Conservation (phyloP, 768 basidiomycete genomes). For the Agrocybe pediades region DNA sequence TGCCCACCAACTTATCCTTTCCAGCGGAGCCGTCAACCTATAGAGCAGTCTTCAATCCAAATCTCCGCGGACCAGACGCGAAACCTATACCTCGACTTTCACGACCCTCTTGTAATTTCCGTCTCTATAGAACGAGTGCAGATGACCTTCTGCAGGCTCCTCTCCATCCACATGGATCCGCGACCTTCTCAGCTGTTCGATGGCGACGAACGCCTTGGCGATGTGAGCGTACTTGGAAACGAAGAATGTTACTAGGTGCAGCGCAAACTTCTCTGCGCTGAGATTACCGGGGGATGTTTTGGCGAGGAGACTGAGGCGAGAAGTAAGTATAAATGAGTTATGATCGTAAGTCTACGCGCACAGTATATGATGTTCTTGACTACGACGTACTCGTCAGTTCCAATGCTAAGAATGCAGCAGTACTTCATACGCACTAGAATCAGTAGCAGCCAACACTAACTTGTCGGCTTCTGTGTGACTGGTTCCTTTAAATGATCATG, state of each 20-base stretch:
- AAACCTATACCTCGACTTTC: no score
- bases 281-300: constrained; percentile 90
- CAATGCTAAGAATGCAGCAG: no score
- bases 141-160: constrained; percentile 48
- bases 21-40: no score
- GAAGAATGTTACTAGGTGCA: constrained; percentile 84
- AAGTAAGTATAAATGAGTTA: no score
- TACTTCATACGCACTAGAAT: constrained; percentile 69
- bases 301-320: constrained; percentile 87
- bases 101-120: no score
- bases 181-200: constrained; percentile 87
- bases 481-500: no score
- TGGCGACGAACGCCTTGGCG: constrained; percentile 65
- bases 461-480: constrained; percentile 93
- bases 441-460: constrained; percentile 84
- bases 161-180: constrained; percentile 61
- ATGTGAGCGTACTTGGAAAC: constrained; percentile 82
- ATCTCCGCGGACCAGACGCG: no score
- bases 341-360: no score
- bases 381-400: no score
- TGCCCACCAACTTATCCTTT: no score
- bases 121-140: no score
- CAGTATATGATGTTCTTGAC: constrained; percentile 74
- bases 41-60: no score
- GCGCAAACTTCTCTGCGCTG: constrained; percentile 79